Base-by-base conservation (phyloP, 225 moss, liverwort and hornwort genomes). In the Rhytidiadelphus loreus region DNA sequence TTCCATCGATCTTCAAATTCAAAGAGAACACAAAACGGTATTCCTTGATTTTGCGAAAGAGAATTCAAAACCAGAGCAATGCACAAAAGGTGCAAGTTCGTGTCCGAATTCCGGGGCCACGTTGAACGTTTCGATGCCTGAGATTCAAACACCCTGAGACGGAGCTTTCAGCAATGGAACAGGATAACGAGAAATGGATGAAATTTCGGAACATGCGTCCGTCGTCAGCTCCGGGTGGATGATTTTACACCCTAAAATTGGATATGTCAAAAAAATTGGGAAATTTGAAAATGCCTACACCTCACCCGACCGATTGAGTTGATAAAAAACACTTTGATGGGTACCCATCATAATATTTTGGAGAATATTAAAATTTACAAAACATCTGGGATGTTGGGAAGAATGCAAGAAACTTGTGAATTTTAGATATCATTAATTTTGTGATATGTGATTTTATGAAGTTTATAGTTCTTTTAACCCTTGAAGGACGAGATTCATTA, bases 401-500 rank as follows among this genome's bases (percentile, higher is more conserved):
- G 17, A 28, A 2, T 26, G 26, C 1, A 43, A 43, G 28, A 16
- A 43, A 16, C 10, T 72, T 44, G 3, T 43, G 8, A 72, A 43
- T 72, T 26, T 44, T 29, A 6, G 6, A 3, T 43, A 44, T 28
- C 6, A 5, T 43, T 26, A 16, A 43, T 43, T 44, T 72, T 29
- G 25, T 16, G 0, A 44, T 72, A 28, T 16, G 26, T 43, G 4
- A 16, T 8, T 43, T 41, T 26, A 28, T 43, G 5, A 43, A 28
- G 5, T 25, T 70, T 41, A 41, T 41, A 41, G 1, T 3, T 14
- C 2, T 25, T n/a, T 25, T 70, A 39, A 13, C 1, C 2, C 8
- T 2, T 24, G 13, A 13, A 69, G 1, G 3, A 13, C 0, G 0
- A 39, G 4, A 69, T 69, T 0, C 23, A 39, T 69, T 24, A 6